These are phyloP conservation scores for Phytophthora ramorum DNA, from an alignment of 352 stramenopile genomes.

Conservation along the genomic window DNA sequence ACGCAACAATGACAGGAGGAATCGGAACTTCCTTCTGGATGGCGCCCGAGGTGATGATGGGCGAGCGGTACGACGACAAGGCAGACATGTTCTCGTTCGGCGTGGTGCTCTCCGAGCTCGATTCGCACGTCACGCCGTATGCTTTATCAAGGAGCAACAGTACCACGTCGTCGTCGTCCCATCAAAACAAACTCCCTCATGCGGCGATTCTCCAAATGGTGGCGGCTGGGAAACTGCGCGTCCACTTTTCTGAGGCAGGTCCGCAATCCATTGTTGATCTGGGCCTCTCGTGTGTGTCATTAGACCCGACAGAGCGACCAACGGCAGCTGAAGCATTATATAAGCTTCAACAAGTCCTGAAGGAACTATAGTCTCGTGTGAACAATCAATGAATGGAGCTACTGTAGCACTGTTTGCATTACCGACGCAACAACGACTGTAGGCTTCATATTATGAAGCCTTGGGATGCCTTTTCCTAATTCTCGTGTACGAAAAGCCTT, in stretches of 20 bases:
- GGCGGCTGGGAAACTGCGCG: constrained; percentile 40
- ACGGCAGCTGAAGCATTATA: constrained; percentile 51
- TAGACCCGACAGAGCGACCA: constrained; percentile 44
- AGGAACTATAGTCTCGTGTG: constrained; percentile 21
- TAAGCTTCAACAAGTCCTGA: constrained; percentile 41
- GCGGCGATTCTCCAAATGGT: constrained; percentile 59
- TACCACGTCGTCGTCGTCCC: constrained; percentile 8
- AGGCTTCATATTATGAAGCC: too few species aligned
- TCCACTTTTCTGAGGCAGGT: constrained; percentile 42
- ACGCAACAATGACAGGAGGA: constrained; percentile 47
- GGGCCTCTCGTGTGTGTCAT: constrained; percentile 38
- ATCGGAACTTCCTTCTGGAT: constrained; percentile 58
- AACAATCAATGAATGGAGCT: neutral
- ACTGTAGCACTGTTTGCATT: too few species aligned
- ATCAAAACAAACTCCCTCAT: constrained; percentile 33
- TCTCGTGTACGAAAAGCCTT: too few species aligned
- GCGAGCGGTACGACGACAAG: constrained; percentile 50
- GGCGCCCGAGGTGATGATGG: constrained; percentile 52
- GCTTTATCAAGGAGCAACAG: constrained; percentile 30
- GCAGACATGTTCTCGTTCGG: constrained; percentile 61
- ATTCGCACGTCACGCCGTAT: constrained; percentile 42
- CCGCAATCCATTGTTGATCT: constrained; percentile 37
- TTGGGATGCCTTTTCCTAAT: too few species aligned
- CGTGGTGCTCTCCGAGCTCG: constrained; percentile 49
- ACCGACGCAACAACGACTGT: too few species aligned